phyloP scores from a whole-genome alignment of 2,329 filamentous ascomycete genomes.

The Stylonectria norvegica region DNA sequence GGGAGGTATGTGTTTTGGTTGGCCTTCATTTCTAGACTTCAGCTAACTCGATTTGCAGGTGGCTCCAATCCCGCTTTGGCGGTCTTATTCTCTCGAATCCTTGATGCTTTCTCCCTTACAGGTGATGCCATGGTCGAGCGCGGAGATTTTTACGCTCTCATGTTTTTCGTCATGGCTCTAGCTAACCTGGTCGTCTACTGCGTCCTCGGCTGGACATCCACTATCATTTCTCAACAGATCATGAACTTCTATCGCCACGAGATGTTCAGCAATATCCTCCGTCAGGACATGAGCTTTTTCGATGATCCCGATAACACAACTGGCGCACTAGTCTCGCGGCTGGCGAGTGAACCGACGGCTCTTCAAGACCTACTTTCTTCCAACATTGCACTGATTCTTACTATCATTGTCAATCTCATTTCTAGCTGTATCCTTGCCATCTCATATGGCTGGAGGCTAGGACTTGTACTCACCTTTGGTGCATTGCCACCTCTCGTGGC shows the following conservation, averaged over 20 bases:
- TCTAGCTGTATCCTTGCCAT: slow-evolving; percentile 39
- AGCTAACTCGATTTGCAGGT: slow-evolving; percentile 10
- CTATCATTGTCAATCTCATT: slow-evolving; percentile 39
- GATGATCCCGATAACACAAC: slow-evolving; percentile 32
- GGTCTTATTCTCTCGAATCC: slow-evolving; percentile 29
- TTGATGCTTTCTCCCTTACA: slow-evolving; percentile 25
- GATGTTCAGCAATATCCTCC: slow-evolving; percentile 28
- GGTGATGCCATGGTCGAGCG: slow-evolving; percentile 11
- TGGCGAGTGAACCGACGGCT: slow-evolving; percentile 35
- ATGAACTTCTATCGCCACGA: slow-evolving; percentile 26
- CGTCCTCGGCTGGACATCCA: slow-evolving; percentile 16
- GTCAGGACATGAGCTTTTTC: slow-evolving; percentile 42
- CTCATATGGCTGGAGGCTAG: slow-evolving; percentile 43
- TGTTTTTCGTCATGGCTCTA: slow-evolving; percentile 28
- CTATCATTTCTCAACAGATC: slow-evolving; percentile 15
- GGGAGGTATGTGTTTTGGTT: slow-evolving; percentile 1
- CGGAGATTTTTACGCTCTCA: slow-evolving; percentile 39
- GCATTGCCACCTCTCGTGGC: slow-evolving; percentile 40
- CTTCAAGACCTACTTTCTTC: slow-evolving; percentile 44
- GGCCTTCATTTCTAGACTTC: not conserved
- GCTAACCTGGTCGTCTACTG: slow-evolving; percentile 22
- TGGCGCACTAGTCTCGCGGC: slow-evolving; percentile 31
- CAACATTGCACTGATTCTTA: slow-evolving; percentile 41
- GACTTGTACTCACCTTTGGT: slow-evolving; percentile 40
- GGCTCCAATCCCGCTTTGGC: slow-evolving; percentile 32